A percentile compares a stretch with the other conserved stretches of the same genome.
Evolutionary conservation across 805 yeast genomes (phyloP).

Genomic region (Komagataella pastoris): DNA sequence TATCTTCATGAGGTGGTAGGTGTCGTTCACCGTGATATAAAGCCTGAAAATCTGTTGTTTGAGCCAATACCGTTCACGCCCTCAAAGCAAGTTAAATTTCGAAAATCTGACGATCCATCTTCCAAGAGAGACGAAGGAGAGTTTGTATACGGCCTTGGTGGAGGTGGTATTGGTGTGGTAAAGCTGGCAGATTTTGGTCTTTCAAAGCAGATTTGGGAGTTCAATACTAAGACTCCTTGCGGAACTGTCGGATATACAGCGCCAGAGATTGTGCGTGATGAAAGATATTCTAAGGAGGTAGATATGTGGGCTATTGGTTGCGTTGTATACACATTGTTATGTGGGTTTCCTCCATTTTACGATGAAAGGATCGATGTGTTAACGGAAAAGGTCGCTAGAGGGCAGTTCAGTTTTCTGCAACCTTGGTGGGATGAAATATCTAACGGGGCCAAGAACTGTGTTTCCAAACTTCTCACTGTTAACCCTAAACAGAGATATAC

Average conservation of each 20-base stretch:
- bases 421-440: constrained; percentile 91
- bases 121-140: constrained; percentile 79
- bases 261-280: constrained; percentile 93
- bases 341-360: constrained; percentile 97
- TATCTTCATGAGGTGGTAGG: constrained; percentile 66
- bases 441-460: constrained; percentile 55
- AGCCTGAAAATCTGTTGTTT: constrained; percentile 67
- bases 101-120: constrained; percentile 58
- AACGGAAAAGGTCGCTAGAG: constrained; percentile 69
- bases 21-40: constrained; percentile 72
- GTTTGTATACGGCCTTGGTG: constrained; percentile 70
- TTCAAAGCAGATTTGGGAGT: constrained; percentile 80
- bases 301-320: constrained; percentile 99
- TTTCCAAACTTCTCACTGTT: constrained; percentile 53
- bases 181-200: constrained; percentile 94
- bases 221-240: constrained; percentile 91
- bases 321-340: constrained; percentile 80
- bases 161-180: constrained; percentile 82
- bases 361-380: constrained; percentile 65
- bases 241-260: constrained; percentile 99
- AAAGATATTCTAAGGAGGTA: constrained; percentile 82
- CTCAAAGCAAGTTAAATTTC: constrained; percentile 18
- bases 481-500: constrained; percentile 58
- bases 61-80: constrained; percentile 44
- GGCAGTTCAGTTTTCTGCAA: constrained; percentile 59